These are phyloP conservation scores for Antrodiella citrinella DNA, from an alignment of 768 basidiomycete species.

Conservation along the genomic window DNA sequence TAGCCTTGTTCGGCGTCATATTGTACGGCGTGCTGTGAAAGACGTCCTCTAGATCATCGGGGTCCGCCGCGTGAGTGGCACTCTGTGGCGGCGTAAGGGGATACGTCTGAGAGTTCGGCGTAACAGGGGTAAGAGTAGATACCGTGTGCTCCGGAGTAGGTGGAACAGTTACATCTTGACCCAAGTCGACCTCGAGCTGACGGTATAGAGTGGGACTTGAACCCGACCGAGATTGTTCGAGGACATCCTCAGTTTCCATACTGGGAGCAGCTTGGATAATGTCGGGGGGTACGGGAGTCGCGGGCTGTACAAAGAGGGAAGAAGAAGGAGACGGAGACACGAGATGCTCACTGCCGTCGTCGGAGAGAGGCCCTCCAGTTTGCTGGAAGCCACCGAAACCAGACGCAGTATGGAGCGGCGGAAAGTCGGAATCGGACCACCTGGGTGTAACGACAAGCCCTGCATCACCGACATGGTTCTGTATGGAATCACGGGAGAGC, in stretches of 20 bases:
- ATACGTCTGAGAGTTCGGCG: constrained; percentile 32
- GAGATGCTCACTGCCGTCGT: neutral
- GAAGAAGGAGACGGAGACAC: constrained; percentile 10
- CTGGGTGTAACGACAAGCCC: neutral
- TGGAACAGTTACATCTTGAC: constrained; percentile 5
- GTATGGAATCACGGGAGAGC: no score
- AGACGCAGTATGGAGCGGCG: constrained; percentile 7
- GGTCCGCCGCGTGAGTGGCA: neutral
- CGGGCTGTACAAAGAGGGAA: constrained; percentile 13
- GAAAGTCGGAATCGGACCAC: constrained; percentile 13
- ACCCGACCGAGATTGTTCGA: no score
- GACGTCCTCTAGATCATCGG: neutral
- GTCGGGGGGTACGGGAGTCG: constrained; percentile 5
- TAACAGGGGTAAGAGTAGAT: constrained; percentile 11
- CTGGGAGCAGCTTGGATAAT: neutral
- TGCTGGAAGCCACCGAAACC: no score
- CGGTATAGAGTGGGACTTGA: no score
- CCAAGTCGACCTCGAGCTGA: neutral
- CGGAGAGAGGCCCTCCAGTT: neutral
- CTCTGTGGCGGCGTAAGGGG: constrained; percentile 29
- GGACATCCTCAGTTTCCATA: neutral
- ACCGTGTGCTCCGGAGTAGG: constrained; percentile 9
- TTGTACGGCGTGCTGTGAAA: neutral
- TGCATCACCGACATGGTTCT: no score
- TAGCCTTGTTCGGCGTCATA: neutral